Base-by-base conservation (phyloP, 331 rosid genomes). In the Quercus tomentella region DNA sequence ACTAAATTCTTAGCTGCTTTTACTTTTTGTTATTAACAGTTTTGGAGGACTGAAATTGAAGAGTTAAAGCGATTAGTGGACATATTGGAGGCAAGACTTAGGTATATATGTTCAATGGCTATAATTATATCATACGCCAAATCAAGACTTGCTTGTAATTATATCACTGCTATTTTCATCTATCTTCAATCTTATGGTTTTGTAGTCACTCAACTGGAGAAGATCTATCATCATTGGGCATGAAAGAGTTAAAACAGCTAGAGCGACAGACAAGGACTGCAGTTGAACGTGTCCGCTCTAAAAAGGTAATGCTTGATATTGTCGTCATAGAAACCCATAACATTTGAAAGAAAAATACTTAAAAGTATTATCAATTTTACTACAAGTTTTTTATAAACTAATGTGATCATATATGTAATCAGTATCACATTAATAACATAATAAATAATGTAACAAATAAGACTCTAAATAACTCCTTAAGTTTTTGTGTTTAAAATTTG, bases 1-100 rank as follows among this genome's bases (percentile, higher is more conserved):
- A 0, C 18, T 43, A n/a, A 45, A 31, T 49, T 52, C 37, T 35
- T 33, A 18, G 30, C 25, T 79, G 68, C 71, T 30, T 2, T 18
- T 16, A 54, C 14, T 15, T 22, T 57, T 58, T 68, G 75, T 11
- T 18, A n/a, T 43, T 22, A n/a, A 52, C 75, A 89, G 89, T 70
- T 75, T 49, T 71, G 92, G 89, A 83, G 57, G 88, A 83, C 54
- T 65, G 91, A 87, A 73, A 77, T 81, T 30, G 92, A 89, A 28
- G 92, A 87, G 7, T 28, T 87, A 43, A 79, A 56, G 68, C 85
- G 79, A 77, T 52, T 87, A 23, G 54, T 54, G 14, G 77, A 37
- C 56, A 81, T 61, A 57, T 67, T 85, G 87, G 91, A 89, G 54
- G 69, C 43, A 49, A 83, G 84, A 57, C 76, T 83, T 20, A 83